Evolutionary conservation across 768 basidiomycete species (phyloP).

Genomic region (Boletus fagicola): DNA sequence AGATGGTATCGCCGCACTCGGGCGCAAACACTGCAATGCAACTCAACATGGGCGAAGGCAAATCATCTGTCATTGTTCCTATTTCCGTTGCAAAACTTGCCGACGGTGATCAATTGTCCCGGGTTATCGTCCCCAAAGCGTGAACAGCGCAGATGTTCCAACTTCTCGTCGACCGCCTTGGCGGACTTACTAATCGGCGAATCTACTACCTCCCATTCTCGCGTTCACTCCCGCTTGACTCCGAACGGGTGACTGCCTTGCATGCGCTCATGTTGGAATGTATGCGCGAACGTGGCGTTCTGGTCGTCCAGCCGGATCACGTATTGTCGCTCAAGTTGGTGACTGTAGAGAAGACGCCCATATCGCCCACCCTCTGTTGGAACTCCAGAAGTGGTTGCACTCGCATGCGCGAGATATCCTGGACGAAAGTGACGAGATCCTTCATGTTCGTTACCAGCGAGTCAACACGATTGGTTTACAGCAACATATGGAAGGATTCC

Average conservation of each 20-base stretch:
- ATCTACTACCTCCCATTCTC: slow-evolving; percentile 49
- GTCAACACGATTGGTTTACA: slow-evolving; percentile 33
- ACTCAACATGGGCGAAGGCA: slow-evolving; percentile 59
- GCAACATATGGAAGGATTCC: slow-evolving; percentile 28
- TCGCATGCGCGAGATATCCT: slow-evolving; percentile 19
- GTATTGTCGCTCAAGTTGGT: slow-evolving; percentile 48
- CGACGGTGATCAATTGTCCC: slow-evolving; percentile 39
- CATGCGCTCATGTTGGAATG: slow-evolving; percentile 37
- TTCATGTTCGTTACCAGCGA: slow-evolving; percentile 34
- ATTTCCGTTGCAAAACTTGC: slow-evolving; percentile 41
- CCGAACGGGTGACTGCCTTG: slow-evolving; percentile 21
- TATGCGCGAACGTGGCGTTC: slow-evolving; percentile 35
- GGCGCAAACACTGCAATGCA: slow-evolving; percentile 41
- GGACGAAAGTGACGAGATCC: slow-evolving; percentile 27
- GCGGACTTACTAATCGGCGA: slow-evolving; percentile 43
- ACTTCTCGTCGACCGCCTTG: slow-evolving; percentile 39
- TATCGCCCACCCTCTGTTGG: slow-evolving; percentile 11
- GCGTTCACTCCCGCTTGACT: slow-evolving; percentile 30
- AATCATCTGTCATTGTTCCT: slow-evolving; percentile 46
- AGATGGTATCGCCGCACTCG: slow-evolving; percentile 44
- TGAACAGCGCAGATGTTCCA: slow-evolving; percentile 47
- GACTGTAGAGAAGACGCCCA: slow-evolving; percentile 33
- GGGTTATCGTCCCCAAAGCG: slow-evolving; percentile 48
- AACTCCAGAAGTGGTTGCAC: slow-evolving; percentile 23
- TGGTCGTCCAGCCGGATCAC: slow-evolving; percentile 51